Evolutionary conservation across 2,329 filamentous ascomycete genomes (phyloP), one percentile per base, ranked within the genome.

Genomic region (Fusarium sp.): DNA sequence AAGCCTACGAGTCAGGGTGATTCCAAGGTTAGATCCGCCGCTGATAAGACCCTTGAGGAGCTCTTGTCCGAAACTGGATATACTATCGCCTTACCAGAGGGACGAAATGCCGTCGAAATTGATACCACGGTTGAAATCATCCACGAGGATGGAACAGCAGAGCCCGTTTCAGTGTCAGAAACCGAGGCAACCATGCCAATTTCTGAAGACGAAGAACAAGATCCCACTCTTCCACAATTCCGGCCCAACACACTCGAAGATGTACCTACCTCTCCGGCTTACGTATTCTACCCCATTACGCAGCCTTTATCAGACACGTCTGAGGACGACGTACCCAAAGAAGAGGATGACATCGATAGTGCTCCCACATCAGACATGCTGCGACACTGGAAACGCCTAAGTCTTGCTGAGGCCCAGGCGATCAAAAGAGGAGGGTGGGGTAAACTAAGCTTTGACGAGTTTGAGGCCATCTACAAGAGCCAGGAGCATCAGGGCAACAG

Each of bases 381-480:
- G 21, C 74, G 83, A 32, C 78, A 82, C 33, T 90, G 86, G 86
- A 89, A 87, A 77, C 80, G 82, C 33, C 84, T 95, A 12, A 90
- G 92, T 74, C 80, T 87, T 21, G 88, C 92, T 2, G 93, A 96
- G 78, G 84, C 87, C 42, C 91, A 95, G 79, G 92, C 94, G 4
- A 86, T 86, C 63, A 85, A 87, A 65, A 88, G 94, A 32, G 94
- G 93, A n/a, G 95, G 95, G 2, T 93, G 91, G 83, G 96, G 94
- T 2, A 90, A 91, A 78, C 85, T 98, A 53, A 93, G 84, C 78
- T 95, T 92, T 73, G 87, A 88, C 2, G 96, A 98, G 81, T 97
- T 98, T 82, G 91, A 94, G 77, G 85, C 85, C 43, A 91, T 92
- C 56, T 94, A 96, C 84, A 89, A 90, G 75, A 86, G 86, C n/a